Percentiles rank a stretch among this genome's conserved stretches.
These are phyloP conservation scores for Barbarea vulgaris DNA, from an alignment of 345 rosid species.

Conservation along the genomic window DNA sequence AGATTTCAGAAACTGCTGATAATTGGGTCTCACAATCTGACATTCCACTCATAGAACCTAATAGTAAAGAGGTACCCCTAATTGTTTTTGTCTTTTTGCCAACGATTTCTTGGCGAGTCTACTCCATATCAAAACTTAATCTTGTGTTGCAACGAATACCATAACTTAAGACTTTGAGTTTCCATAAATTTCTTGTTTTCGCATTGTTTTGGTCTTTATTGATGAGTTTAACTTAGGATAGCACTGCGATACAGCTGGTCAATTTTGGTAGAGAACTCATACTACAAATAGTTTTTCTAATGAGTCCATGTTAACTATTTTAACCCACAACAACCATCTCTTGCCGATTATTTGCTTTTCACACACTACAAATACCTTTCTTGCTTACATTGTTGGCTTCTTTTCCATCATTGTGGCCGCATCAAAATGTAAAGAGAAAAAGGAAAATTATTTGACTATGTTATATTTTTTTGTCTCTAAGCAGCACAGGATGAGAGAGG, in stretches of 20 bases:
- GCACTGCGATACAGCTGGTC: not conserved
- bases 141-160: not conserved
- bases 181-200: not conserved
- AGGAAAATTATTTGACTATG: not conserved
- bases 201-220: not conserved
- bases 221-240: slow-evolving; percentile 1
- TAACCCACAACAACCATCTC: not conserved
- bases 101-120: slow-evolving; percentile 9
- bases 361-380: slow-evolving; percentile 5
- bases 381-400: slow-evolving; percentile 4
- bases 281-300: not conserved
- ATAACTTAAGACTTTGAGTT: not conserved
- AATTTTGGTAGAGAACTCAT: not conserved
- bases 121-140: slow-evolving; percentile 15
- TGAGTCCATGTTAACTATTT: slow-evolving; percentile 4
- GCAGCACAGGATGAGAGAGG: slow-evolving; percentile 57
- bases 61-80: slow-evolving; percentile 49
- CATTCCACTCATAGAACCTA: slow-evolving; percentile 54
- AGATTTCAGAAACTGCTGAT: slow-evolving; percentile 49
- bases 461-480: slow-evolving; percentile 3
- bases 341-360: not conserved
- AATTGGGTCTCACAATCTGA: slow-evolving; percentile 48
- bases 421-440: not conserved
- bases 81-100: slow-evolving; percentile 20
- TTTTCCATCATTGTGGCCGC: not conserved